Conservation (phyloP, 83 land plant species). For the Picea engelmannii region DNA sequence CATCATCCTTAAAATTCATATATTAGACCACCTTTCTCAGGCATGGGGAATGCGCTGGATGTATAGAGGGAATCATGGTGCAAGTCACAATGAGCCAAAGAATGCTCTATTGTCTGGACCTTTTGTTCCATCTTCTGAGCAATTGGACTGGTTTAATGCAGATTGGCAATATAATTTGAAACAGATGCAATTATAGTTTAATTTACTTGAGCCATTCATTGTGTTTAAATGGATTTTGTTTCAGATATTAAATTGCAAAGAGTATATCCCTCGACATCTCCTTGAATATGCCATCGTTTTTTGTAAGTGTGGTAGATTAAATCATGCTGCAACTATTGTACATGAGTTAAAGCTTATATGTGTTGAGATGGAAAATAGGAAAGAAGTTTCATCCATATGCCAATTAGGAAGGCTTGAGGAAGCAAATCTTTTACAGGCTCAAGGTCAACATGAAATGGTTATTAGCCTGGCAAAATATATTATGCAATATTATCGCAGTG, state of each 20-base stretch:
- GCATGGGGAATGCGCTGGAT: constrained; percentile 88
- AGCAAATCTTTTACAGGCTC: constrained; percentile 60
- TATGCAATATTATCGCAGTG: constrained; percentile 8
- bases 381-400: constrained; percentile 12
- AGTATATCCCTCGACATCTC: constrained; percentile 57
- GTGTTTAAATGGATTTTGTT: constrained; percentile 72
- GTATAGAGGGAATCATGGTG: background rate
- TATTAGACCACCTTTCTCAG: constrained; percentile 71
- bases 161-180: constrained; percentile 68
- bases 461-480: constrained; percentile 80
- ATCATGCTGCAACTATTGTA: constrained; percentile 75
- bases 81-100: background rate
- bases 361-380: constrained; percentile 25
- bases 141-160: constrained; percentile 51
- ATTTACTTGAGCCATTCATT: constrained; percentile 80
- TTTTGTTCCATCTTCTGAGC: constrained; percentile 47
- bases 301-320: constrained; percentile 86
- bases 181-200: constrained; percentile 60
- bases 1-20: constrained; percentile 82
- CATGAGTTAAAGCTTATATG: constrained; percentile 77
- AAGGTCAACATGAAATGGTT: constrained; percentile 59
- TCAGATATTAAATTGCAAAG: constrained; percentile 58
- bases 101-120: constrained; percentile 34
- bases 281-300: constrained; percentile 75
- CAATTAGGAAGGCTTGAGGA: constrained; percentile 89